These are phyloP conservation scores for Diaporthe citriasiana DNA, from an alignment of 2,329 filamentous ascomycete species.

Conservation along the genomic window DNA sequence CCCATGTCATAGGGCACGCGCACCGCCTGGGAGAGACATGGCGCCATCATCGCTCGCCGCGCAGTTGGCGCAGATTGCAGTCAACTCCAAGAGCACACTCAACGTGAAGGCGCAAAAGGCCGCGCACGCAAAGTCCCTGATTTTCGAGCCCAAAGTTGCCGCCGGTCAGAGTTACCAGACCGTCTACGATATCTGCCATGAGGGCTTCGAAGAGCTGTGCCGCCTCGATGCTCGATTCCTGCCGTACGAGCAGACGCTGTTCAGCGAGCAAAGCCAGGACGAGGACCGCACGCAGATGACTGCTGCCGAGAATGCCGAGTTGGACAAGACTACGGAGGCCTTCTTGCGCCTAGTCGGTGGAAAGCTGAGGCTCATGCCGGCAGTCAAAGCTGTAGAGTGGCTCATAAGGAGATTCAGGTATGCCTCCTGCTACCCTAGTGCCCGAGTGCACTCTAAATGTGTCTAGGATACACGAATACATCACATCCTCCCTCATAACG, in stretches of 20 bases:
- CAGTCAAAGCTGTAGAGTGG: conserved; percentile 95
- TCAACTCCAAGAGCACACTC: conserved; percentile 89
- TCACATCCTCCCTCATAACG: conserved; percentile 81
- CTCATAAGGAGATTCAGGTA: conserved; percentile 91
- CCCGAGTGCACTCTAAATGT: conserved; percentile 41
- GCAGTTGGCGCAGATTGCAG: conserved; percentile 93
- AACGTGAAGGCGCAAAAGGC: conserved; percentile 94
- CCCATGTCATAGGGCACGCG: conserved; percentile 31
- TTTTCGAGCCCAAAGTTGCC: conserved; percentile 90
- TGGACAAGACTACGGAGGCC: conserved; percentile 82
- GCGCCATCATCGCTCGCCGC: conserved; percentile 79
- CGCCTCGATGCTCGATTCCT: conserved; percentile 85
- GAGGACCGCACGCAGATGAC: conserved; percentile 92
- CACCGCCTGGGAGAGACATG: conserved; percentile 32
- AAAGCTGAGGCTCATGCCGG: conserved; percentile 85
- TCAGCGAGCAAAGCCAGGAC: conserved; percentile 92
- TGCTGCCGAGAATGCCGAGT: conserved; percentile 81
- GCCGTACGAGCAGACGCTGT: conserved; percentile 82
- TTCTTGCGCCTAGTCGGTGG: conserved; percentile 87
- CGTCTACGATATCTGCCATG: conserved; percentile 86
- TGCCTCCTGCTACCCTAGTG: conserved; percentile 37
- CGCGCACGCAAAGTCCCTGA: conserved; percentile 92
- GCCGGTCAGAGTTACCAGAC: conserved; percentile 91
- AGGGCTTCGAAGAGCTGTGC: conserved; percentile 94
- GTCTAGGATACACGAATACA: conserved; percentile 88